Evolutionary conservation across 2,329 filamentous ascomycete genomes (phyloP), one percentile per base, ranked within the genome.

Genomic region (Rhexocercosporidium sp.): DNA sequence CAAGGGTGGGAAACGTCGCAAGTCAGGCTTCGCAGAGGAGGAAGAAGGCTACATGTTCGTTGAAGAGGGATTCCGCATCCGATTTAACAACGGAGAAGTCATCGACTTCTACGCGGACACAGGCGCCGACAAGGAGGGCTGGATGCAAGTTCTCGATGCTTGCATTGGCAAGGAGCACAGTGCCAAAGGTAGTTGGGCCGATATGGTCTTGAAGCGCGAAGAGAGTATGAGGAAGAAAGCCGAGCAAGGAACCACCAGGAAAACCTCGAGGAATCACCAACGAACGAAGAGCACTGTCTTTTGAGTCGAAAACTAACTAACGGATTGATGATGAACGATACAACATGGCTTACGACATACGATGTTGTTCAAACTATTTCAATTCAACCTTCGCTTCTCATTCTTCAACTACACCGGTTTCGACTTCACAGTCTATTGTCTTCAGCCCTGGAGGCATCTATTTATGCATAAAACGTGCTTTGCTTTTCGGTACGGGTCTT

Each of bases 31-130:
- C 79, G 94, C 95, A 1, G 96, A 98, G 79, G 96, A 99, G 72
- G 96, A 99, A 81, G 96, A 99, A 78, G 96, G 96, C 49, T 99
- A 99, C 83, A 97, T 97, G 92, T 99, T 99, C 78, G 95, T 99
- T 62, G 96, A 99, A 79, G 96, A 99, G 78, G 96, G 96, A 2
- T 99, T 99, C 90, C 93, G 96, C 47, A 97, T 99, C 78, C 93
- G 95, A 66, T 99, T 99, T 81, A 96, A 93, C 78, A 99, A 99
- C 76, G 96, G 96, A 69, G 96, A 99, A 81, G 90, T 97, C 7
- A 68, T 70, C n/a, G 66, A 73, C 39, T 73, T 73, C 56, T 98
- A 99, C 77, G 96, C 95, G 76, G 95, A 98, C 79, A 94, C 89
- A 37, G 87, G 90, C 1, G 88, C 88, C 46, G 91, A 96, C 77